These are phyloP conservation scores for Dimargaris cristalligena DNA, from an alignment of 192 early-diverging fungal genomes.

Conservation along the genomic window DNA sequence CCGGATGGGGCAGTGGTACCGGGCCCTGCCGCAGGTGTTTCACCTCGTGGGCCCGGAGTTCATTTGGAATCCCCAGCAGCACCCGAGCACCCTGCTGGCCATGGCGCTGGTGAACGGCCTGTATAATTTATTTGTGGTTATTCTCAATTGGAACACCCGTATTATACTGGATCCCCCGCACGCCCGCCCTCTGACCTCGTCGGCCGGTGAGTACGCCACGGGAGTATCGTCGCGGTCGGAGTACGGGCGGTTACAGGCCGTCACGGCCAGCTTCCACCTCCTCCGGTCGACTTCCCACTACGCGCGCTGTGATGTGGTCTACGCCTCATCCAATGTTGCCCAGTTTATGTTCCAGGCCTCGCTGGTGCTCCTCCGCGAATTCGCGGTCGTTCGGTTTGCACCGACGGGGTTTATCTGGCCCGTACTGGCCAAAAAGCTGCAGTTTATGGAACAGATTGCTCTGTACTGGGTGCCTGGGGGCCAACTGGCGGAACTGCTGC, in stretches of 20 bases:
- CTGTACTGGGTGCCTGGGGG: not conserved
- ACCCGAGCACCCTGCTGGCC: not conserved
- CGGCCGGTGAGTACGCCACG: not conserved
- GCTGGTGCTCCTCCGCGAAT: not conserved
- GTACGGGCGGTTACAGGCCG: not conserved
- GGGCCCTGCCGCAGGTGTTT: not conserved
- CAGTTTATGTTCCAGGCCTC: not conserved
- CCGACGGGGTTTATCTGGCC: not conserved
- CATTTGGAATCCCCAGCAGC: not conserved
- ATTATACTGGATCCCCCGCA: not conserved
- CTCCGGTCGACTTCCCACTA: not conserved
- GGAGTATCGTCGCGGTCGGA: not conserved
- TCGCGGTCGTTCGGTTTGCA: not conserved
- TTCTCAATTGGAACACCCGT: conserved; percentile 2
- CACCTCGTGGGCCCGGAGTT: not conserved
- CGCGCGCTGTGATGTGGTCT: not conserved
- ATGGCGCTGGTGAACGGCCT: not conserved
- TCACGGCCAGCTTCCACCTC: not conserved
- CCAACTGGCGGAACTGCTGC: not conserved
- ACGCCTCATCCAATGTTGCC: not conserved
- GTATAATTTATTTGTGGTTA: not conserved
- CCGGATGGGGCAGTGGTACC: not conserved
- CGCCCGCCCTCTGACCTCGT: not conserved
- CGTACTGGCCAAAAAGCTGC: not conserved
- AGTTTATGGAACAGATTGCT: not conserved